Conservation (phyloP, 2,329 filamentous ascomycete species). For the Geosmithia putterillii region DNA sequence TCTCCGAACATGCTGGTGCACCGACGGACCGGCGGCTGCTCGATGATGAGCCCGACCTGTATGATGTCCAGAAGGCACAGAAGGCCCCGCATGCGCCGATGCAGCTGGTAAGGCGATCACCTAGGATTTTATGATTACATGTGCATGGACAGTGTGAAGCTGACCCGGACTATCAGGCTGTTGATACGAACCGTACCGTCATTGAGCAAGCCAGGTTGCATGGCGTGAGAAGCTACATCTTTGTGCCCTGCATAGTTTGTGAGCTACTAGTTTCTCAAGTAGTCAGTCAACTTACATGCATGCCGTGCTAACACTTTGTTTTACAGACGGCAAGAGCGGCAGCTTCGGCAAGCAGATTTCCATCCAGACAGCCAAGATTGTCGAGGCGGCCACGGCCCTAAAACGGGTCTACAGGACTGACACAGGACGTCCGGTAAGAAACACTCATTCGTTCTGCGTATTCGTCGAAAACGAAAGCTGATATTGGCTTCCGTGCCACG, state of each 20-base stretch:
- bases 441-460: neutral
- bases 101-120: neutral
- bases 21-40: conserved; percentile 25
- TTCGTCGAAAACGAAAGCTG: too few relatives aligned
- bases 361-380: conserved; percentile 5
- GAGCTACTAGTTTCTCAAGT: conserved; percentile 4
- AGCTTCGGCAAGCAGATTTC: conserved; percentile 6
- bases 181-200: conserved; percentile 26
- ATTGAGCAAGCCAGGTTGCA: conserved; percentile 27
- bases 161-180: too few relatives aligned
- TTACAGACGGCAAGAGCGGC: conserved; percentile 5
- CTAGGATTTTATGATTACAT: neutral
- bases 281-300: neutral
- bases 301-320: too few relatives aligned
- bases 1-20: conserved; percentile 31
- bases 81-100: neutral
- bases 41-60: conserved; percentile 22
- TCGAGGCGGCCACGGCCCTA: conserved; percentile 4
- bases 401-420: conserved; percentile 4
- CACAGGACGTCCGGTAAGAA: conserved; percentile 2
- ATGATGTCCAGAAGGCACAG: neutral
- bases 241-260: conserved; percentile 40
- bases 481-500: neutral
- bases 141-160: neutral
- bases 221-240: conserved; percentile 37